These are phyloP conservation scores for Cladophialophora exuberans DNA, from an alignment of 2,329 filamentous ascomycete genomes.

Conservation along the genomic window DNA sequence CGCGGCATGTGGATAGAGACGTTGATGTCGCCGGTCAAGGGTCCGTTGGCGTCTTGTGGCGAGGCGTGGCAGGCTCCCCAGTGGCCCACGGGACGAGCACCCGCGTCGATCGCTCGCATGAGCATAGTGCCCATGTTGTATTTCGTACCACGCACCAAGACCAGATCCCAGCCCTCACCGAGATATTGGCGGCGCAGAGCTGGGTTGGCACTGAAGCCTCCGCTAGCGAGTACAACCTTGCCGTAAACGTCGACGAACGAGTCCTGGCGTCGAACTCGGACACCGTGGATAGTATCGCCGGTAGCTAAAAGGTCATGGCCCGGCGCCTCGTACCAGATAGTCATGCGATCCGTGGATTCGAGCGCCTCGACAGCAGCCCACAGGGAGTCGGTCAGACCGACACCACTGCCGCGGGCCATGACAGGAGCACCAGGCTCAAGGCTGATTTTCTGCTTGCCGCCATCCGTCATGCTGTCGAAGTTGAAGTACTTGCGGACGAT, in stretches of 20 bases:
- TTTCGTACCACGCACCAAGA: constrained; percentile 64
- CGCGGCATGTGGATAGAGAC: constrained; percentile 69
- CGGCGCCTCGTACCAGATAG: constrained; percentile 28
- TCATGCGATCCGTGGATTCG: constrained; percentile 2
- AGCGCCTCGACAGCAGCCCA: constrained; percentile 30
- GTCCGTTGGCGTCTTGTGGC: constrained; percentile 66
- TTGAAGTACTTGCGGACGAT: constrained; percentile 67
- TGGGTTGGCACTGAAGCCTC: constrained; percentile 66
- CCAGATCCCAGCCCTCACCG: constrained; percentile 66
- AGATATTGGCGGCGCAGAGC: constrained; percentile 58
- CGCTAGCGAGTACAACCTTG: constrained; percentile 58
- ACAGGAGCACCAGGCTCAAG: constrained; percentile 57
- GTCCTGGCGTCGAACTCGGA: constrained; percentile 1
- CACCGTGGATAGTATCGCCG: constrained; percentile 35
- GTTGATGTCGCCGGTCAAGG: constrained; percentile 57
- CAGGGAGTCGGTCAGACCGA: constrained; percentile 41
- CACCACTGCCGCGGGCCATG: constrained; percentile 61
- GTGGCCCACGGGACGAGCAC: constrained; percentile 58
- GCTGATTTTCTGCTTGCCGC: constrained; percentile 41
- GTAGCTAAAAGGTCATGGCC: constrained; percentile 38
- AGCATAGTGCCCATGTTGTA: constrained; percentile 67
- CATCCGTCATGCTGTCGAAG: constrained; percentile 48
- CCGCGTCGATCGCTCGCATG: constrained; percentile 51
- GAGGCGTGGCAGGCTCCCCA: constrained; percentile 68
- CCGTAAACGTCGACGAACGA: constrained; percentile 14